phyloP scores from a whole-genome alignment of 495 filamentous ascomycete genomes.

The Cercophora samala region DNA sequence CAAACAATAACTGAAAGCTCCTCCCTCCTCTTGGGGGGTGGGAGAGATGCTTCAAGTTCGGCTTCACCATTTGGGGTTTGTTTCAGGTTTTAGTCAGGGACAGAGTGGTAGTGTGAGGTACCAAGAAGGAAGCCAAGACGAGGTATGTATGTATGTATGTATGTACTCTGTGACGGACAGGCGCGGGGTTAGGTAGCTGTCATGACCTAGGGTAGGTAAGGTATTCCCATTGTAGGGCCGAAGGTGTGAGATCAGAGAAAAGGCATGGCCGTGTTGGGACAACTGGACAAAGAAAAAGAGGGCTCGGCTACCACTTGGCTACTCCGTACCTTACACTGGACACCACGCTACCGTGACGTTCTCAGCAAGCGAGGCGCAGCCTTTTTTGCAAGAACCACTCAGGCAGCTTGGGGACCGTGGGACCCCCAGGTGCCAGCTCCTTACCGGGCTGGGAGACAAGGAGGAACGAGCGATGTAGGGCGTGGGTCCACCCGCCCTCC shows the following conservation, averaged over 20 bases:
- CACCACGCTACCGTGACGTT: neutral
- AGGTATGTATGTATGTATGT: too few relatives aligned
- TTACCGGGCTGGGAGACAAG: neutral
- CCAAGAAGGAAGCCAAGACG: too few relatives aligned
- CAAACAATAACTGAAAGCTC: too few relatives aligned
- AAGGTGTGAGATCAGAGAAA: too few relatives aligned
- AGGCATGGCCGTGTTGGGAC: constrained; percentile 5
- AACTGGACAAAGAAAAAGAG: constrained; percentile 3
- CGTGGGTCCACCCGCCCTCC: neutral
- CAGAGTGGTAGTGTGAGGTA: too few relatives aligned
- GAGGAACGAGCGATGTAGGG: neutral
- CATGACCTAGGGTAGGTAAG: neutral
- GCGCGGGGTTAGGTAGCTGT: neutral
- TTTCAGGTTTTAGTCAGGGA: too few relatives aligned
- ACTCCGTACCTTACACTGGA: neutral
- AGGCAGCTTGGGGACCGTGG: neutral
- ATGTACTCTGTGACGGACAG: too few relatives aligned
- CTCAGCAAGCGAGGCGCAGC: constrained; percentile 7
- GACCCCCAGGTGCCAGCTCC: neutral
- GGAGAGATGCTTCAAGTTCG: neutral
- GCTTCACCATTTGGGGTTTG: neutral
- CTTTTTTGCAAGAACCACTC: neutral
- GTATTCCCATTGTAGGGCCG: too few relatives aligned
- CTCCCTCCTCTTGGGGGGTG: too few relatives aligned
- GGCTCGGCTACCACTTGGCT: constrained; percentile 3